Evolutionary conservation across 2,329 filamentous ascomycete genomes (phyloP), one percentile per base, ranked within the genome.

Genomic region (Aspergillus texensis): DNA sequence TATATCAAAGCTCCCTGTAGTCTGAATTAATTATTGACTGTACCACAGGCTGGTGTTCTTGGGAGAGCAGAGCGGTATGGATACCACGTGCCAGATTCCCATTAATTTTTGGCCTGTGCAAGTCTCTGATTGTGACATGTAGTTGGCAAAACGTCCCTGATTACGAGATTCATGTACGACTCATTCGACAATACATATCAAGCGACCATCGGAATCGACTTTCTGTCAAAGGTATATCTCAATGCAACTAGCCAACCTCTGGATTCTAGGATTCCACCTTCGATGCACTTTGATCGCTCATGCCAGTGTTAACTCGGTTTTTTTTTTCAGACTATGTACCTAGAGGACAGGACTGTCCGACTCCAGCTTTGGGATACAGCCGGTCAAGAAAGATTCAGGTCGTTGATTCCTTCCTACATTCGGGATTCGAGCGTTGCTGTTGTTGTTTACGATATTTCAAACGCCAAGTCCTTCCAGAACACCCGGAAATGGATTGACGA

Each of bases 181-280:
- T 98, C 95, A 55, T 99, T 99, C 85, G 95, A 99, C 85, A 97
- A 96, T 83, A 98, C 94, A 86, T 99, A 99, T 83, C 95, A 99
- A 82, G 95, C 95, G 62, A 99, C 95, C 45, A 98, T 99, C 77
- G 95, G 95, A 76, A 99, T 99, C 83, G 95, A 99, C 82, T 99
- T 99, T 78, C 88, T 99, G 71, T 97, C 94, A 75, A 99, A 99
- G 90, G 93, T 92, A 84, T 78, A 80, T 30, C 41, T 43, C 45
- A 46, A 57, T 54, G 53, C 57, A 43, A 43, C 50, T 48, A 55
- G 52, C 21, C 16, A 55, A 6, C 30, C 32, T 41, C n/a, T 52
- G 4, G 48, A 30, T 34, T 34, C 4, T 32, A 26, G 21, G 14
- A 12, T 34, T 32, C 45, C 21, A 24, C 46, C 19, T 36, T 32